These are phyloP conservation scores for Rhypophila decipiens DNA, from an alignment of 495 filamentous ascomycete species.

Conservation along the genomic window DNA sequence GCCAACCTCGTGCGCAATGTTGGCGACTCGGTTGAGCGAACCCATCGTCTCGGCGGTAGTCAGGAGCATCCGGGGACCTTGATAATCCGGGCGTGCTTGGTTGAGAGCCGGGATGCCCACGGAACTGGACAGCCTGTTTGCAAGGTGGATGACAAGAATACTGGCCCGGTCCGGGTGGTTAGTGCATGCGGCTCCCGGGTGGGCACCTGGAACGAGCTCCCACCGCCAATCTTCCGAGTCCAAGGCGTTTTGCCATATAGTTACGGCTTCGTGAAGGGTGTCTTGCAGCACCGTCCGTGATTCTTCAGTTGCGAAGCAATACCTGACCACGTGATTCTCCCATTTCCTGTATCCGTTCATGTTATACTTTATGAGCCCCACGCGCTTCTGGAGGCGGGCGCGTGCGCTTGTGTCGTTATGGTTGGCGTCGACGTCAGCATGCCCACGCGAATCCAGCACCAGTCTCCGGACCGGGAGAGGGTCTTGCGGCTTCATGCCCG, in stretches of 20 bases:
- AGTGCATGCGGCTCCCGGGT: no score
- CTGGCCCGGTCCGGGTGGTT: no score
- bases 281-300: neutral
- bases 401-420: neutral
- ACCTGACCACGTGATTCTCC: neutral
- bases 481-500: neutral
- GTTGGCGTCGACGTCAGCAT: neutral
- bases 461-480: neutral
- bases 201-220: neutral
- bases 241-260: neutral
- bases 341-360: no score
- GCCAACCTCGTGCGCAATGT: conserved; percentile 15
- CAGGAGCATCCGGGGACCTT: conserved; percentile 1
- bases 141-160: conserved; percentile 2
- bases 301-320: neutral
- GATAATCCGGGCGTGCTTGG: neutral
- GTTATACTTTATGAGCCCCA: no score
- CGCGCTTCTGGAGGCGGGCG: neutral
- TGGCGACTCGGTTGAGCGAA: conserved; percentile 4
- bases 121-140: neutral
- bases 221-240: neutral
- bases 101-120: neutral
- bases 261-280: neutral
- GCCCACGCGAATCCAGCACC: neutral
- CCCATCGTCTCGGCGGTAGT: conserved; percentile 1